A percentile compares a stretch with the other conserved stretches of the same genome.
Evolutionary conservation across 1,284 basidiomycete genomes (phyloP).

Genomic region (Rhodotorula sp.): DNA sequence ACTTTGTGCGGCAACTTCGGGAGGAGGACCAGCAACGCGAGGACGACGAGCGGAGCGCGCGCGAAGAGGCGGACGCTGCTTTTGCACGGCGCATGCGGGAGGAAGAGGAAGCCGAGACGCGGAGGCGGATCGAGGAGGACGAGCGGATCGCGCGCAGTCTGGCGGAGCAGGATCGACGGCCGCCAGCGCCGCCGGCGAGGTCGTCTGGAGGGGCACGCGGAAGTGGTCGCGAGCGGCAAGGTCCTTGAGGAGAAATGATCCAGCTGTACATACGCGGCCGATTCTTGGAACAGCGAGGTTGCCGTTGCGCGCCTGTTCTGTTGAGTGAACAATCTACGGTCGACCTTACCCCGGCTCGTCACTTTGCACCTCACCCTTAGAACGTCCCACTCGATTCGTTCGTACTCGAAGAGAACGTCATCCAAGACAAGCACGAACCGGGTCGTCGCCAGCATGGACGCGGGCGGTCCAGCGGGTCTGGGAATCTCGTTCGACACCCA

Average conservation of each 20-base stretch:
- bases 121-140: constrained; percentile 17
- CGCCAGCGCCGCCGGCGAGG: neutral
- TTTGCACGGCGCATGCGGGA: constrained; percentile 4
- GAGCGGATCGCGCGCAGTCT: constrained; percentile 25
- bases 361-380: too few species aligned
- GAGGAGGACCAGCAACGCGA: constrained; percentile 14
- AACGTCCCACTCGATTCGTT: too few species aligned
- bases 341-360: too few species aligned
- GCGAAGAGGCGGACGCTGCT: constrained; percentile 20
- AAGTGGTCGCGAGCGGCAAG: too few species aligned
- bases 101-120: constrained; percentile 13
- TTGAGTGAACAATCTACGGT: too few species aligned
- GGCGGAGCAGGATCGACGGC: constrained; percentile 14
- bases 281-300: too few species aligned
- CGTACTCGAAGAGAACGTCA: neutral
- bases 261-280: too few species aligned
- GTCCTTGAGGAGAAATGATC: neutral
- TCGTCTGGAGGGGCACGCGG: too few species aligned
- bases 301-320: too few species aligned
- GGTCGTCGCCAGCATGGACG: neutral
- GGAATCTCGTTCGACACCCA: constrained; percentile 34
- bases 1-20: constrained; percentile 23
- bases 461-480: constrained; percentile 24
- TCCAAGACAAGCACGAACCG: neutral
- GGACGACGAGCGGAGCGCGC: constrained; percentile 7